These are phyloP conservation scores for Corylus heterophylla DNA, from an alignment of 306 rosid genomes.

Conservation along the genomic window DNA sequence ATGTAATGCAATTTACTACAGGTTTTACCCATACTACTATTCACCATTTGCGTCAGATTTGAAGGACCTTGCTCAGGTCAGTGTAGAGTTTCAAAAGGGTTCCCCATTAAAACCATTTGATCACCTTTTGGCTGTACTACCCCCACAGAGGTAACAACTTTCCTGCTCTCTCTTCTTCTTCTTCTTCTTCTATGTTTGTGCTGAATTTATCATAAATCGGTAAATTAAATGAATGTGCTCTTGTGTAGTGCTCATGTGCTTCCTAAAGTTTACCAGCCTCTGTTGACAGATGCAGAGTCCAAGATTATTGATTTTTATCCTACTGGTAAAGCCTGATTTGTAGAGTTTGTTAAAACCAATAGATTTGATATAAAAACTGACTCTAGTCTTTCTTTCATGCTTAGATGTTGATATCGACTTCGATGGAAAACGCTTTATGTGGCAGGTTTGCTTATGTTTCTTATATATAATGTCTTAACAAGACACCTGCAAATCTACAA, in stretches of 20 bases:
- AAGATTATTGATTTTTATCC: constrained; percentile 51
- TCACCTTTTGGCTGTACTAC: constrained; percentile 55
- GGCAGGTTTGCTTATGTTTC: constrained; percentile 47
- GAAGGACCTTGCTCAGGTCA: constrained; percentile 50
- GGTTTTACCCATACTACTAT: constrained; percentile 58
- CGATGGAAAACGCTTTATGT: constrained; percentile 51
- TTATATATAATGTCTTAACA: not conserved
- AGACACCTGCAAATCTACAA: not conserved
- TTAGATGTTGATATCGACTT: constrained; percentile 50
- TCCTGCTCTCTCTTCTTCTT: no score
- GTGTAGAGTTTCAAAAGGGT: constrained; percentile 37
- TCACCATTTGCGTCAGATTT: constrained; percentile 63
- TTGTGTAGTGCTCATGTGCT: constrained; percentile 49
- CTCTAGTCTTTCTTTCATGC: not conserved
- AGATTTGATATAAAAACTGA: not conserved
- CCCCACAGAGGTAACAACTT: constrained; percentile 43
- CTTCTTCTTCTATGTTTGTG: no score
- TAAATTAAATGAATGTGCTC: not conserved
- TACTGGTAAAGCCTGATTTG: constrained; percentile 28
- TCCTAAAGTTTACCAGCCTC: constrained; percentile 30
- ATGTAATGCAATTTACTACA: constrained; percentile 7
- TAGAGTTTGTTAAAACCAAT: not conserved
- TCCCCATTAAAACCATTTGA: constrained; percentile 55
- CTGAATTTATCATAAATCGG: not conserved
- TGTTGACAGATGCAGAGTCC: constrained; percentile 44